Evolutionary conservation across 371 early-diverging fungal genomes (phyloP).

Genomic region (Saksenaea oblongispora): DNA sequence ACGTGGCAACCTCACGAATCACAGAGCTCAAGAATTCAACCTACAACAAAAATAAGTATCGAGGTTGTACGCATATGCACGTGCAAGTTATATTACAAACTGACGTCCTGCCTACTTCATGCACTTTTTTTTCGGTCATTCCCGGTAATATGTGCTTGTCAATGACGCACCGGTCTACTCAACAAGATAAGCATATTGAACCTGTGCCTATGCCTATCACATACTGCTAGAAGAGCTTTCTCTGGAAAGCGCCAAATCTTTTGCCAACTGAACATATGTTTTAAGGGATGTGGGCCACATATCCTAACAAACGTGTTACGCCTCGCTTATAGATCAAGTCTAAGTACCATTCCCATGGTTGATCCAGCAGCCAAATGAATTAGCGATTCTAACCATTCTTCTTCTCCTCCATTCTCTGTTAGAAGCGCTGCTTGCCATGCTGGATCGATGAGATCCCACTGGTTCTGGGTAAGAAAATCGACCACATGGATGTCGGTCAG

Average conservation of each 20-base stretch:
- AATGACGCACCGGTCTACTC: background rate
- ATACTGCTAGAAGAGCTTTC: conserved; percentile 10
- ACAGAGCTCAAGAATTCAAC: conserved; percentile 62
- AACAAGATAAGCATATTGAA: background rate
- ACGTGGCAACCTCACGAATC: conserved; percentile 50
- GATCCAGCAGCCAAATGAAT: conserved; percentile 11
- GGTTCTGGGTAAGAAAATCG: conserved; percentile 49
- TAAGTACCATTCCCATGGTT: conserved; percentile 1
- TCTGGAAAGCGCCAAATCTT: conserved; percentile 9
- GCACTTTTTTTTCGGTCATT: conserved; percentile 27
- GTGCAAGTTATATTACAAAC: background rate
- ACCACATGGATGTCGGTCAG: conserved; percentile 54
- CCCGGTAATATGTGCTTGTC: conserved; percentile 15
- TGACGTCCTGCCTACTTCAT: conserved; percentile 18
- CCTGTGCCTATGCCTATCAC: background rate
- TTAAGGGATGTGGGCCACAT: conserved; percentile 15
- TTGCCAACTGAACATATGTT: conserved; percentile 3
- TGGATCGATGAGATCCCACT: conserved; percentile 48
- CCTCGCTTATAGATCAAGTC: background rate
- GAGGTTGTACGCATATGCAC: background rate
- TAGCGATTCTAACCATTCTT: conserved; percentile 14
- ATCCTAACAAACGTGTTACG: background rate
- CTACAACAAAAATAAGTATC: conserved; percentile 7
- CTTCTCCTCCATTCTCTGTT: conserved; percentile 5
- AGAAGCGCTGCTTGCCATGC: conserved; percentile 50